Percentiles rank a stretch among this genome's conserved stretches.
phyloP scores from a whole-genome alignment of 2,329 filamentous ascomycete species.

The Epichloe amarillans region DNA sequence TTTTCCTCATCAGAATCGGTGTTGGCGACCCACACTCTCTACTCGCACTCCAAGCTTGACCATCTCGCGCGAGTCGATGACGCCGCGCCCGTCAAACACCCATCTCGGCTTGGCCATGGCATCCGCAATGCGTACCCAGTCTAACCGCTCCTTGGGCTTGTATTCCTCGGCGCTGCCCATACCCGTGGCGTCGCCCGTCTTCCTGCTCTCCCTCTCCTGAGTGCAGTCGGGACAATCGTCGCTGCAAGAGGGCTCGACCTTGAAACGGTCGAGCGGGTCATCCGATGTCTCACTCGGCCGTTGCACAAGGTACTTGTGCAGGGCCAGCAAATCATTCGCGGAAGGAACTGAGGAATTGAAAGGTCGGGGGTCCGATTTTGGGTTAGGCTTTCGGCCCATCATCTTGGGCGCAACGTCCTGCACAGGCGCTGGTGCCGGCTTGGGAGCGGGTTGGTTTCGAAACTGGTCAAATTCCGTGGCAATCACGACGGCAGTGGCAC shows the following conservation, averaged over 20 bases:
- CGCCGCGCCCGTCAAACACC: conserved; percentile 44
- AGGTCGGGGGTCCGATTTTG: conserved; percentile 32
- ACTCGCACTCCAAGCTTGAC: conserved; percentile 36
- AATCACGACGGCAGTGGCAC: conserved; percentile 37
- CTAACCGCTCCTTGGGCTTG: conserved; percentile 32
- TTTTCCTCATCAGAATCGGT: conserved; percentile 22
- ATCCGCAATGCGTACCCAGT: conserved; percentile 37
- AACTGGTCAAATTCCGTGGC: conserved; percentile 46
- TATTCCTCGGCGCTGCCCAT: conserved; percentile 31
- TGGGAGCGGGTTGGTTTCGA: conserved; percentile 25
- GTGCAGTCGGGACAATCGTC: conserved; percentile 37
- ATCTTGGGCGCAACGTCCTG: conserved; percentile 18
- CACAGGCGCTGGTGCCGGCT: conserved; percentile 14
- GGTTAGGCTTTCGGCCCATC: conserved; percentile 24
- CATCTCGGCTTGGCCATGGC: conserved; percentile 39
- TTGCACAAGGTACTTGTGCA: conserved; percentile 33
- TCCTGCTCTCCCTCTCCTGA: conserved; percentile 25
- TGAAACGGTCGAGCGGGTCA: conserved; percentile 34
- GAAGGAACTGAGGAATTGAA: conserved; percentile 24
- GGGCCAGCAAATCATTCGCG: conserved; percentile 32
- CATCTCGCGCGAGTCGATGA: conserved; percentile 35
- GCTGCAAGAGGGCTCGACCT: conserved; percentile 30
- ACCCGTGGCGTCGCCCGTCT: conserved; percentile 26
- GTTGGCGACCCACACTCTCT: conserved; percentile 38
- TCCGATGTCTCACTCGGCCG: conserved; percentile 15